Evolutionary conservation across 1,139 yeast genomes (phyloP).

Genomic region (Yamadazyma dushanensis): DNA sequence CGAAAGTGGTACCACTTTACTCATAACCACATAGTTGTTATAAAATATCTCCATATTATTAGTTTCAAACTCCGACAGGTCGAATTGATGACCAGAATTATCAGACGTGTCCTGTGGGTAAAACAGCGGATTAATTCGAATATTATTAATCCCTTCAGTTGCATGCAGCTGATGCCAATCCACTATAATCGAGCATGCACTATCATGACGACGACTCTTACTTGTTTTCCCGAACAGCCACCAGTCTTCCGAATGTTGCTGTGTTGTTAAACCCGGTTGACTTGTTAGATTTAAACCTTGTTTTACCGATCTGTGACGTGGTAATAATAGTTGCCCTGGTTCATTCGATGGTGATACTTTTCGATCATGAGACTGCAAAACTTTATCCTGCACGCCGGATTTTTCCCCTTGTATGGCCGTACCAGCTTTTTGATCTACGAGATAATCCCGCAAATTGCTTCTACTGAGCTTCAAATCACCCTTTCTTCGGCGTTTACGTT

Average conservation of each 20-base stretch:
- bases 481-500: slow-evolving; percentile 5
- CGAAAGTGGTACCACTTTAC: slow-evolving; percentile 17
- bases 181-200: too few species aligned
- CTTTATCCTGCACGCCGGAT: neutral
- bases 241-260: too few species aligned
- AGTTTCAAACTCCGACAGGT: neutral
- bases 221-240: too few species aligned
- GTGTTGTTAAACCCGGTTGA: too few species aligned
- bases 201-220: too few species aligned
- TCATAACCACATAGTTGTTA: slow-evolving; percentile 13
- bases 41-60: slow-evolving; percentile 7
- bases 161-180: too few species aligned
- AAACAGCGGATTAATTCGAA: too few species aligned
- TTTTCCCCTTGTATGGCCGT: neutral
- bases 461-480: slow-evolving; percentile 7
- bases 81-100: too few species aligned
- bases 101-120: too few species aligned
- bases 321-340: neutral
- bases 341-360: neutral
- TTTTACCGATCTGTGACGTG: neutral
- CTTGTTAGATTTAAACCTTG: too few species aligned
- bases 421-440: neutral
- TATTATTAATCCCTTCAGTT: too few species aligned
- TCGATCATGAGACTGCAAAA: neutral
- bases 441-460: slow-evolving; percentile 1